Percentiles rank a stretch among this genome's conserved stretches.
Evolutionary conservation across 371 early-diverging fungal species (phyloP).

Genomic region (Coemansia sp.): DNA sequence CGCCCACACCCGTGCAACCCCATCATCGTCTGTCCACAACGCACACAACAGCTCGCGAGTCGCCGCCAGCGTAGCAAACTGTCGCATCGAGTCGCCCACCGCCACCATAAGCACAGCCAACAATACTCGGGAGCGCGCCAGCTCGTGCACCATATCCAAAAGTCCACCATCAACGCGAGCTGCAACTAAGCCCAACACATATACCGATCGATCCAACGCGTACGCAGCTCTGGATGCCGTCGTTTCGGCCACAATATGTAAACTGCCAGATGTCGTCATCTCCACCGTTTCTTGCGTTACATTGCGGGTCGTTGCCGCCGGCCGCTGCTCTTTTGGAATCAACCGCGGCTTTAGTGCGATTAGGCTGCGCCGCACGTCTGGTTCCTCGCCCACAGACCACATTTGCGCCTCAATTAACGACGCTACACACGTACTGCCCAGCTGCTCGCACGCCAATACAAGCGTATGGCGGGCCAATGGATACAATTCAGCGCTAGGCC

Average conservation of each 20-base stretch:
- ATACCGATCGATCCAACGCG: conserved; percentile 38
- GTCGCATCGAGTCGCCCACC: conserved; percentile 43
- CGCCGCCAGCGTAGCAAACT: conserved; percentile 26
- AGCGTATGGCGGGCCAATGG: conserved; percentile 25
- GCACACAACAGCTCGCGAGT: conserved; percentile 44
- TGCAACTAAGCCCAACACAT: conserved; percentile 19
- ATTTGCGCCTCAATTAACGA: conserved; percentile 16
- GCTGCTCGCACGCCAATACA: conserved; percentile 3
- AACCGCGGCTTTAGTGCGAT: conserved; percentile 45
- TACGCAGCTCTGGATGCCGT: conserved; percentile 35
- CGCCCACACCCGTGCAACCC: conserved; percentile 18
- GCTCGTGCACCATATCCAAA: background rate
- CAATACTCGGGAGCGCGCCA: conserved; percentile 29
- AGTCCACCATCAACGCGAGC: background rate
- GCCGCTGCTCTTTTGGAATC: conserved; percentile 44
- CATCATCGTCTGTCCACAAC: conserved; percentile 1
- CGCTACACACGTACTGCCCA: background rate
- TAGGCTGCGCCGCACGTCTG: conserved; percentile 33
- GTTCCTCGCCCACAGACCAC: conserved; percentile 42
- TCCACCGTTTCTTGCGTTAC: conserved; percentile 25
- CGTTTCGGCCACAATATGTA: conserved; percentile 27
- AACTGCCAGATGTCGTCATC: conserved; percentile 31
- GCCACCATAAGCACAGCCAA: conserved; percentile 32
- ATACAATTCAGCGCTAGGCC: conserved; percentile 33
- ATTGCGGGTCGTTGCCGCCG: conserved; percentile 13